Evolutionary conservation across 805 yeast genomes (phyloP), one percentile per base, ranked within the genome.

Genomic region (Metschnikowia baotianmanensis): DNA sequence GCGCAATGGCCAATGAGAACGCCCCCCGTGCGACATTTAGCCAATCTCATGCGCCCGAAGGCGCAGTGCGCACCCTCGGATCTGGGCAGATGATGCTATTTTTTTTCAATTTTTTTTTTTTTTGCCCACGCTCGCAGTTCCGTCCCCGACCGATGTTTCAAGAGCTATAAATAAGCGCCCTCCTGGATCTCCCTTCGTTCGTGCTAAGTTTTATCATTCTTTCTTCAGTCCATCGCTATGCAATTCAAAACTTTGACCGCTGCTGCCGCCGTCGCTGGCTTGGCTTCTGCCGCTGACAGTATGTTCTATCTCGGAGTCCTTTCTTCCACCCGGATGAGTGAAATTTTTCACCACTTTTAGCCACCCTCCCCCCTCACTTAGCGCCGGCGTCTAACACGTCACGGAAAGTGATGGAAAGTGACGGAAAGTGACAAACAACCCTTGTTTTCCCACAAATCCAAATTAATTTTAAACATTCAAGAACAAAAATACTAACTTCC

Each of bases 201-300:
- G 38, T 29, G 36, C 29, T 31, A 28, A 31, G 27, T 28, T 16
- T 7, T 24, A 21, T 34, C 39, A 38, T 31, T 29, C 38, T 42
- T 42, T 34, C 33, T 20, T 25, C 40, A 28, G 34, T 45, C 53
- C 31, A 42, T 50, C 49, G 48, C 48, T 46, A 79, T 80, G 84
- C 83, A 77, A 70, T 66, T 77, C 67, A 78, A 72, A 65, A 65
- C 76, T 47, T 55, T 74, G 57, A 56, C 76, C 50, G 65, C 72
- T 47, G 57, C 71, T 50, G 69, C 74, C 52, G 74, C 81, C 55
- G 48, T 77, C 36, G 72, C 76, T 51, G 76, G 77, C 46, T 52
- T 74, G 45, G 80, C 57, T 46, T n/a, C n/a, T n/a, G 70, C 65
- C 34, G 53, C 51, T 39, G 63, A 60, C 48, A 69, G 62, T 58